Evolutionary conservation across 2,329 filamentous ascomycete species (phyloP).

Genomic region (Pseudogymnoascus pannorum): DNA sequence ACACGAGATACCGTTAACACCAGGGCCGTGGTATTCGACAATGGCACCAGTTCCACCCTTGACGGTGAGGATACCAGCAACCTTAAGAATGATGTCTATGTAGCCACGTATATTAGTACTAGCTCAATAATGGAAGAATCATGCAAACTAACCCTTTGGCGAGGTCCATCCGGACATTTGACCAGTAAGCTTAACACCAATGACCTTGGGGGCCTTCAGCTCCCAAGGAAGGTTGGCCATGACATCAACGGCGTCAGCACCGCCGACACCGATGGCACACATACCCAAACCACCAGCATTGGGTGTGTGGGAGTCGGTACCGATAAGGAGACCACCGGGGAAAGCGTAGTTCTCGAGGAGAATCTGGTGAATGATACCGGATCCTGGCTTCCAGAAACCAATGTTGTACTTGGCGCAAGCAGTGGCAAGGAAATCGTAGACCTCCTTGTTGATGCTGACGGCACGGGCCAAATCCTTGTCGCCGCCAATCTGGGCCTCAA

Average conservation of each 20-base stretch:
- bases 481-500: conserved; percentile 92
- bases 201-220: conserved; percentile 93
- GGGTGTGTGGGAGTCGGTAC: conserved; percentile 95
- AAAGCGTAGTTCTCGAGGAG: conserved; percentile 98
- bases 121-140: conserved; percentile 1
- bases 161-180: conserved; percentile 83
- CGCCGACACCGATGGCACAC: conserved; percentile 91
- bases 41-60: conserved; percentile 96
- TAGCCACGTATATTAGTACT: neutral
- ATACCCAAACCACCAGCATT: conserved; percentile 96
- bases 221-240: conserved; percentile 98
- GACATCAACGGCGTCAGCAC: conserved; percentile 96
- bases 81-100: conserved; percentile 89
- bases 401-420: conserved; percentile 99
- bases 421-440: conserved; percentile 92
- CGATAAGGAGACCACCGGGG: conserved; percentile 95
- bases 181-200: conserved; percentile 93
- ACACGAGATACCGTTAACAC: conserved; percentile 64
- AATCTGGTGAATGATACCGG: conserved; percentile 99
- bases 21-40: conserved; percentile 69
- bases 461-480: conserved; percentile 89
- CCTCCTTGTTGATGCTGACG: conserved; percentile 94
- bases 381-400: conserved; percentile 98
- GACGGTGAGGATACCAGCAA: conserved; percentile 92
- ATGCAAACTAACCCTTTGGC: conserved; percentile 65